Evolutionary conservation across 768 basidiomycete species (phyloP).

Genomic region (Mycena rebaudengoi): DNA sequence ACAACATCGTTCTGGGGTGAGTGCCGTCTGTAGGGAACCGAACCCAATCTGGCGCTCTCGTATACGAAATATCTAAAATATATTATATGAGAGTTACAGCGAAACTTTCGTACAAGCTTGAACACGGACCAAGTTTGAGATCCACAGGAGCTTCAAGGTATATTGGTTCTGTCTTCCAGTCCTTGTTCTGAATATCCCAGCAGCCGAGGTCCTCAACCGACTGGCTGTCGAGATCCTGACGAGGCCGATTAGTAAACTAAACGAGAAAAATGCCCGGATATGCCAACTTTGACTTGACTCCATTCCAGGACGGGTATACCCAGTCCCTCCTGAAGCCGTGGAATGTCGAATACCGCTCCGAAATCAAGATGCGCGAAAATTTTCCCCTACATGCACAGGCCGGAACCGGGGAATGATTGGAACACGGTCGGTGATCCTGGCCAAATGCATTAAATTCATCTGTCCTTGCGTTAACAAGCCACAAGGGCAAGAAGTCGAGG

Average conservation of each 20-base stretch:
- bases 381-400: slow-evolving; percentile 36
- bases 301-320: slow-evolving; percentile 46
- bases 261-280: neutral
- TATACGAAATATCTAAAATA: slow-evolving; percentile 31
- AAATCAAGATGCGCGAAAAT: slow-evolving; percentile 36
- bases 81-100: too few relatives aligned
- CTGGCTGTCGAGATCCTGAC: slow-evolving; percentile 32
- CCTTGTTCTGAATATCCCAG: slow-evolving; percentile 41
- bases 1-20: slow-evolving; percentile 20
- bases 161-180: neutral
- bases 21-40: slow-evolving; percentile 6
- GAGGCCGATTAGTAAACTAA: neutral
- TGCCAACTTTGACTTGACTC: slow-evolving; percentile 43
- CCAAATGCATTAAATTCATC: slow-evolving; percentile 46
- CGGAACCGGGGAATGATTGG: slow-evolving; percentile 46
- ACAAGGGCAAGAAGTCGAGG: neutral
- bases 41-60: slow-evolving; percentile 26
- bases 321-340: slow-evolving; percentile 35
- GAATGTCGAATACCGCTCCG: slow-evolving; percentile 45
- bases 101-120: neutral
- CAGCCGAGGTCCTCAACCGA: slow-evolving; percentile 39
- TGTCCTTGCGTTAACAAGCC: slow-evolving; percentile 9
- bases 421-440: slow-evolving; percentile 41
- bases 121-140: neutral
- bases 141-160: slow-evolving; percentile 1